A percentile compares a stretch with the other conserved stretches of the same genome.
Conservation (phyloP, 2,329 filamentous ascomycete species). For the Xylaria sp. region DNA sequence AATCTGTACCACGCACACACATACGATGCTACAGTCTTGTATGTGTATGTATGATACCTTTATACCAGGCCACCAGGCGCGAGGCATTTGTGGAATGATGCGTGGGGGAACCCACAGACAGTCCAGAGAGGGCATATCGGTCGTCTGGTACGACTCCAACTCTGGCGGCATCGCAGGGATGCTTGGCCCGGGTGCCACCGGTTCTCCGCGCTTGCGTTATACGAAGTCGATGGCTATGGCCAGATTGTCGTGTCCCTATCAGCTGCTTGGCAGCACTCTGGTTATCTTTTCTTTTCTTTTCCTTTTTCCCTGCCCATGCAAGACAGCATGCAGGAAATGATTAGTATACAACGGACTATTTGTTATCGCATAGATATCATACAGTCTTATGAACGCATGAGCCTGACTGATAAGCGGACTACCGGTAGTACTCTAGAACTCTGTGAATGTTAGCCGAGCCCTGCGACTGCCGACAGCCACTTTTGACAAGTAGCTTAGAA, state of each 20-base stretch:
- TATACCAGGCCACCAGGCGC: constrained; percentile 9
- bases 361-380: background rate
- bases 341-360: constrained; percentile 2
- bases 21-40: background rate
- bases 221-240: constrained; percentile 20
- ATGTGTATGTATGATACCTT: background rate
- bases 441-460: background rate
- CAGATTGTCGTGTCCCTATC: constrained; percentile 30
- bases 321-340: constrained; percentile 7
- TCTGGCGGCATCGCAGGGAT: constrained; percentile 15
- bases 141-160: constrained; percentile 23
- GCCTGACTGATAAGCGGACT: background rate
- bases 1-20: background rate
- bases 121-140: constrained; percentile 21
- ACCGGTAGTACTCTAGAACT: background rate
- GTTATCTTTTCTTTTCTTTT: constrained; percentile 24
- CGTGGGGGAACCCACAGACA: constrained; percentile 7
- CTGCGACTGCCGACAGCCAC: background rate
- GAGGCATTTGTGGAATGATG: constrained; percentile 15
- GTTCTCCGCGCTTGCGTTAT: constrained; percentile 29
- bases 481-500: background rate
- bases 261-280: constrained; percentile 26
- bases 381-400: background rate
- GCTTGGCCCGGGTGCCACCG: constrained; percentile 30
- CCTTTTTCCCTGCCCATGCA: constrained; percentile 3